Base-by-base conservation (phyloP, 2,329 filamentous ascomycete species). In the Penicillium janthinellum region DNA sequence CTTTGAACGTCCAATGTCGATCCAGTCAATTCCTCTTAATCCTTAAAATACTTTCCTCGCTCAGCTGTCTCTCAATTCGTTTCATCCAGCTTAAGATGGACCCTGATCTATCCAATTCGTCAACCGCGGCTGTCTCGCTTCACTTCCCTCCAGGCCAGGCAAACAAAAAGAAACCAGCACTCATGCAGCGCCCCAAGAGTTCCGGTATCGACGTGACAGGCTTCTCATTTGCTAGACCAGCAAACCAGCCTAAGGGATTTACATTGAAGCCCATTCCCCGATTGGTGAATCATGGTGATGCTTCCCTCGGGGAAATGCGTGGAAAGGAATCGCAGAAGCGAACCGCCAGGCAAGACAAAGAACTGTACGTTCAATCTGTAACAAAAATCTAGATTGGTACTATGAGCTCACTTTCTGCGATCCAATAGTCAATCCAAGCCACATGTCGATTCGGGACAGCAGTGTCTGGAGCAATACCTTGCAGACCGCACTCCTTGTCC, bases 141-240 rank as follows among this genome's bases (percentile, higher is more conserved):
- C 49, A 53, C 41, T 48, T 58, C 31, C 28, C 41, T 22, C 38
- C 47, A 1, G 35, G 28, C 6, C 35, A n/a, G 20, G 20, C 15
- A 4, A 41, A 25, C 35, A 51, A 20, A 47, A 45, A 22, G 38
- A 56, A 61, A 17, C 64, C 70, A 25, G 53, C 70, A 7, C 61
- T 76, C 37, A 70, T 77, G 59, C 65, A 72, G 42, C 72, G 74
- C 1, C 75, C 74, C 12, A 55, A 64, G 20, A 75, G 66, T 44
- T 71, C 71, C 6, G 69, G 65, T 1, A 59, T 73, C 25, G 70
- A 77, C 45, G 48, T 64, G 17, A 39, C 65, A 8, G 63, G 62
- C 1, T 76, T 78, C 57, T 72, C 69, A 5, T 78, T 77, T 58
- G 62, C 70, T 15, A 75, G 70, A 53, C 75, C 73, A 25, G 63